Conservation (phyloP, 108 stramenopile genomes). For the Aureococcus anophagefferens region DNA sequence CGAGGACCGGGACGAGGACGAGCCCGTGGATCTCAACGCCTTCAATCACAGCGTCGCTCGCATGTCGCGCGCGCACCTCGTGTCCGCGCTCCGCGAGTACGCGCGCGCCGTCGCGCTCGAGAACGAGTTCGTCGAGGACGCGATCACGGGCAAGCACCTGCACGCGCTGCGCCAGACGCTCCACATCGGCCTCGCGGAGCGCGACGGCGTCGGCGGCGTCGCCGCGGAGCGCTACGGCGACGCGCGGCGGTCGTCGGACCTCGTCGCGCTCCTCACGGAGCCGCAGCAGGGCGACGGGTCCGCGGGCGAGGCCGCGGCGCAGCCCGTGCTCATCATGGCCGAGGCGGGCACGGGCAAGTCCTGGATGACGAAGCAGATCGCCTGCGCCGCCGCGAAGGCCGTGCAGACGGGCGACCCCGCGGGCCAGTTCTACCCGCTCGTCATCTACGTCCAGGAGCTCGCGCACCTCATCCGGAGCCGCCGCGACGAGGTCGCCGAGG, state of each 20-base stretch:
- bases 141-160: conserved; percentile 5
- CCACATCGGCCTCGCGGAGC: not conserved
- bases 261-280: not conserved
- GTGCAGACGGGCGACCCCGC: too few relatives aligned
- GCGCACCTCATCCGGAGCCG: not conserved
- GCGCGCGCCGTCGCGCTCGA: not conserved
- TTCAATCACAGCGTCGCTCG: not conserved
- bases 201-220: not conserved
- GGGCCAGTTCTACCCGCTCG: not conserved
- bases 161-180: not conserved
- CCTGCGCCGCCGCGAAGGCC: not conserved
- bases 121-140: not conserved
- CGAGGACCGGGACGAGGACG: too few relatives aligned
- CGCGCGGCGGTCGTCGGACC: too few relatives aligned
- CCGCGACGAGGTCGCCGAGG: not conserved
- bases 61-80: not conserved
- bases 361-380: conserved; percentile 1
- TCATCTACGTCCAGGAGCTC: conserved; percentile 8
- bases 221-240: not conserved
- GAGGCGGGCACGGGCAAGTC: conserved; percentile 5
- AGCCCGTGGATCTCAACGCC: not conserved
- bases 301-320: too few relatives aligned
- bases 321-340: not conserved
- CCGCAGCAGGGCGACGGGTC: not conserved
- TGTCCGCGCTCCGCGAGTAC: not conserved